Base-by-base conservation (phyloP, 75 land plant genomes). In the Selaginella tamariscina region DNA sequence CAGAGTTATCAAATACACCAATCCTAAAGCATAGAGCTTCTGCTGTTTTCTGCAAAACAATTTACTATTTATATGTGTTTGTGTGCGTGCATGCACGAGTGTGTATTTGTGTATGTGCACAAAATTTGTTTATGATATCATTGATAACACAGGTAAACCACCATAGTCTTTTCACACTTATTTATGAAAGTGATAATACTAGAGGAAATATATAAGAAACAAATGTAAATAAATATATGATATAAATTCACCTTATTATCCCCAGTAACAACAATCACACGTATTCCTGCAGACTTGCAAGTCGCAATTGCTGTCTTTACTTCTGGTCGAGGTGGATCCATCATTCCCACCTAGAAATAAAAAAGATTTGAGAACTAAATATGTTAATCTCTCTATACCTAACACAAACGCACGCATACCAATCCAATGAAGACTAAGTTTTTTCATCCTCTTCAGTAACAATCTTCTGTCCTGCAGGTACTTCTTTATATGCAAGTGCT, bases 241-340 rank as follows among this genome's bases (percentile, higher is more conserved):
- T 5, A 39, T 39, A 39, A 0, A 9, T 65, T 64, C 62, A 94
- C 98, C 82, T 94, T 94, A 73, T 94, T 94, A 73, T 94, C 98
- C 60, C 98, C 98, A 33, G 98, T 94, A 32, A 89, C 88, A 68
- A 94, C 96, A 68, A 94, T 85, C 59, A 94, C 98, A 44, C 98
- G 91, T 39, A 94, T 89, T 13, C 98, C 98, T 65, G 98, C 98
- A 74, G 96, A 82, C 83, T 77, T 87, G 77, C 98, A 94, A 56
- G 88, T 80, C 24, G 81, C 78, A 65, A 94, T 85, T 29, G 98
- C 98, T 78, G 79, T 56, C 74, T 76, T 75, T 8, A 94, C 96
- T 74, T 94, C 93, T 32, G 86, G 83, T 74, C 98, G 82, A 67
- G 98, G 98, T 39, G 98, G 98, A 76, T 94, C 98, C 70, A 85